A percentile compares a stretch with the other conserved stretches of the same genome.
Conservation (phyloP, 257 asterid genomes). For the Solanum chmielewskii region DNA sequence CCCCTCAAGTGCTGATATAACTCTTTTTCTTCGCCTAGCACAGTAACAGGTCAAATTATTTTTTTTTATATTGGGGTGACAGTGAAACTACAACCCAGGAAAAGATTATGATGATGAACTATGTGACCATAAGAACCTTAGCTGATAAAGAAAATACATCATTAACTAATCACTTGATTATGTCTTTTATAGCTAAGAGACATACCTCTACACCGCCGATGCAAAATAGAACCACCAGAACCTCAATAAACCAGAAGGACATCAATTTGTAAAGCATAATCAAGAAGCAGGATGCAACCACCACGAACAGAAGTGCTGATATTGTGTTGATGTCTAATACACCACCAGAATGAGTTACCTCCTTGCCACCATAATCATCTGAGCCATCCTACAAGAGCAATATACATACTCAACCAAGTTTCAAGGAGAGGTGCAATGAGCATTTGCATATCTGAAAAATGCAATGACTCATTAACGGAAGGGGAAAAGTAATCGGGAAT, state of each 20-base stretch:
- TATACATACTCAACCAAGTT: background rate
- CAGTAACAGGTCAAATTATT: background rate
- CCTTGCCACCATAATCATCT: constrained; percentile 40
- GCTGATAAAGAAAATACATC: background rate
- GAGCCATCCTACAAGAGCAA: constrained; percentile 62
- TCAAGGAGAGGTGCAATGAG: background rate
- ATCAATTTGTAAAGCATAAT: constrained; percentile 86
- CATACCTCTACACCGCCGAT: constrained; percentile 93
- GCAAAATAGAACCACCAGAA: constrained; percentile 87
- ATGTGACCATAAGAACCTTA: background rate
- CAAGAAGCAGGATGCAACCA: constrained; percentile 86
- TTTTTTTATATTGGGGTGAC: background rate
- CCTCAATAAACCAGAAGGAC: constrained; percentile 79
- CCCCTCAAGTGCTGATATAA: background rate
- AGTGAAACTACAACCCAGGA: background rate
- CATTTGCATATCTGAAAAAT: background rate
- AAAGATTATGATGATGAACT: background rate
- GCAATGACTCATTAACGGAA: background rate
- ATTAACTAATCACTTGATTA: background rate
- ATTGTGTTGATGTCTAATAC: constrained; percentile 61
- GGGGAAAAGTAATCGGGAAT: background rate
- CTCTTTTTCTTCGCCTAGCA: background rate
- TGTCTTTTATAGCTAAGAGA: background rate
- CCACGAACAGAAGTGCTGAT: constrained; percentile 69
- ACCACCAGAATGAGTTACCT: constrained; percentile 33